Evolutionary conservation across 2,329 filamentous ascomycete genomes (phyloP), one percentile per base, ranked within the genome.

Genomic region (Cercospora janseana): DNA sequence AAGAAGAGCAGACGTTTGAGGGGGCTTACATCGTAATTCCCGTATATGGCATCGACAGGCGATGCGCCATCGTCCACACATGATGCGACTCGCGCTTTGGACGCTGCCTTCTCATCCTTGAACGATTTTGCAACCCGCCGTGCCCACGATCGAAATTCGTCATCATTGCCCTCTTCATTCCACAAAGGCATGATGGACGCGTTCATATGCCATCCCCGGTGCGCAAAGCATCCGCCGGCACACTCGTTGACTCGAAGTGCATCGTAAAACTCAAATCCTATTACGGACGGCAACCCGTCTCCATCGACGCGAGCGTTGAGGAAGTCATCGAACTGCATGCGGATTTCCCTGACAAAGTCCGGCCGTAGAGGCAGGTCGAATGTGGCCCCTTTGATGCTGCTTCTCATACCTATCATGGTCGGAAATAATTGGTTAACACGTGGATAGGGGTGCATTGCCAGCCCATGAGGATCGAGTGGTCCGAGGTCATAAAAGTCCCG

Each of bases 311-410:
- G n/a, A n/a, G n/a, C n/a, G n/a, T n/a, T n/a, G n/a, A n/a, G n/a
- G n/a, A n/a, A n/a, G n/a, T n/a, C n/a, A n/a, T n/a, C n/a, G n/a
- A n/a, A n/a, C n/a, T n/a, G n/a, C n/a, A n/a, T n/a, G n/a, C n/a
- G n/a, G n/a, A n/a, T n/a, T n/a, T n/a, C n/a, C n/a, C n/a, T n/a
- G n/a, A 63, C 52, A 32, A 64, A 63, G 2, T 52, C 43, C 9
- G 55, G 49, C 3, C 59, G 56, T 7, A 65, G 49, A 8, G 60
- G 60, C 15, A 59, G 28, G 4, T 60, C 37, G 34, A 50, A 61
- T 1, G 63, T 60, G 2, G 61, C 60, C 16, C 62, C 60, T 54
- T 64, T 63, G 59, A 63, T 60, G 21, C 54, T 58, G 35, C 54
- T 57, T 6, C 60, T 54, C 50, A 60, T 54, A 5, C 60, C 60